Evolutionary conservation across 768 basidiomycete species (phyloP), one percentile per base, ranked within the genome.

Genomic region (Strobilomyces dryophilus): DNA sequence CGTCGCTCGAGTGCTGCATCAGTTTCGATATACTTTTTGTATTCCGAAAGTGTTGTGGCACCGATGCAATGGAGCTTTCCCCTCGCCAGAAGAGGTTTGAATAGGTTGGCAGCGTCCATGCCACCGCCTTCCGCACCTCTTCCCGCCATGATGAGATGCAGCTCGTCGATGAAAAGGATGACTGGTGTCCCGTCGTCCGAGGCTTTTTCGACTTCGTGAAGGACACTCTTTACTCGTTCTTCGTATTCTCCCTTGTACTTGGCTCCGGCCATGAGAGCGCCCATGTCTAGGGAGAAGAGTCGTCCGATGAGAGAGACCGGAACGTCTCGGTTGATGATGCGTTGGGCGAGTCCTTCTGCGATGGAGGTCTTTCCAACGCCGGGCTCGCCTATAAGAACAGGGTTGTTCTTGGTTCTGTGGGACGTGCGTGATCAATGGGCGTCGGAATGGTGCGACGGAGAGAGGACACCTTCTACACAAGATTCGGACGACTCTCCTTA

Each of bases 201-300:
- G 0, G 88, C 81, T 71, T 95, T 94, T 70, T 98, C 95, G 56
- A 98, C 85, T 72, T 98, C 95, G 68, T 87, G 85, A 52, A 99
- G 73, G 50, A 98, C 92, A 11, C 86, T 74, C 68, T 97, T 98
- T 73, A 98, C 84, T 37, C 95, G 88, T 67, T 98, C 95, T 72
- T 98, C 95, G 70, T 94, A 99, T 72, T 98, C 93, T 45, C 88
- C 95, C 66, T 94, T 95, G 76, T 92, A 94, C 67, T 88, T 88
- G 18, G 89, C 89, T 37, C 89, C 89, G 12, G 92, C 92, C 89
- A 93, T 93, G 50, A 98, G 80, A 1, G 94, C 92, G 57, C 95
- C 95, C 88, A 97, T 90, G 66, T 97, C 95, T 31, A 98, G 78
- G 7, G 92, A 87, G 67, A 81, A 93, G 12, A 95, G 76, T 9